Evolutionary conservation across 768 basidiomycete species (phyloP), one percentile per base, ranked within the genome.

Genomic region (Auricularia auricula-judae): DNA sequence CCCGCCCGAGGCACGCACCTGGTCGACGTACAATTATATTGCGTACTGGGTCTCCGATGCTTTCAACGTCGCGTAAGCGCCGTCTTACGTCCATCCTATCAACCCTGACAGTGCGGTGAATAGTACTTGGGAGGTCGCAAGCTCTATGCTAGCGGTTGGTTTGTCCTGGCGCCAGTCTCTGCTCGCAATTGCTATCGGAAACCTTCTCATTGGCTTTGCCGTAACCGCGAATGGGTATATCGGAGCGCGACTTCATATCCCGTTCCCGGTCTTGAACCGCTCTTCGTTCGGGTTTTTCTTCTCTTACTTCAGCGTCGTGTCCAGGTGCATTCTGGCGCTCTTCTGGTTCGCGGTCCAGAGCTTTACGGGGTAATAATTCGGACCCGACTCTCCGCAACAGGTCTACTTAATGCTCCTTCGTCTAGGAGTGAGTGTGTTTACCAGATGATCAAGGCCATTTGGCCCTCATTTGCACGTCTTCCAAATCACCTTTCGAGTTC

Each of bases 201-300:
- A 90, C 70, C 74, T 81, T 66, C 82, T 93, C 68, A 90, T 92
- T 65, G 84, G 87, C 2, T 74, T 84, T 64, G 83, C 86, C n/a
- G 84, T 93, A 78, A 83, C 91, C 1, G 76, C 89, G 59, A 93
- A 92, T 70, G 91, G 91, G 61, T 85, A 87, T 3, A 80, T 84
- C 34, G 90, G 91, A 29, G 87, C 91, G 33, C 82, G 88, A 18
- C 80, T 90, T 12, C 89, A 90, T 68, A 76, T 93, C 33, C 83
- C 88, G 0, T 92, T 92, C 71, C 81, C 84, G 0, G 81, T 93
- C 61, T 78, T 92, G 18, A 90, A 87, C 68, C 80, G 92, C 16
- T 91, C 91, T 1, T 92, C 89, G 0, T 90, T 93, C 69, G 92
- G 93, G 1, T 93, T 92, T 76, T 93, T 88, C 85, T 83, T 93